Percentiles rank a stretch among this genome's conserved stretches.
Evolutionary conservation across 192 early-diverging fungal genomes (phyloP).

Genomic region (Coemansia asiatica): DNA sequence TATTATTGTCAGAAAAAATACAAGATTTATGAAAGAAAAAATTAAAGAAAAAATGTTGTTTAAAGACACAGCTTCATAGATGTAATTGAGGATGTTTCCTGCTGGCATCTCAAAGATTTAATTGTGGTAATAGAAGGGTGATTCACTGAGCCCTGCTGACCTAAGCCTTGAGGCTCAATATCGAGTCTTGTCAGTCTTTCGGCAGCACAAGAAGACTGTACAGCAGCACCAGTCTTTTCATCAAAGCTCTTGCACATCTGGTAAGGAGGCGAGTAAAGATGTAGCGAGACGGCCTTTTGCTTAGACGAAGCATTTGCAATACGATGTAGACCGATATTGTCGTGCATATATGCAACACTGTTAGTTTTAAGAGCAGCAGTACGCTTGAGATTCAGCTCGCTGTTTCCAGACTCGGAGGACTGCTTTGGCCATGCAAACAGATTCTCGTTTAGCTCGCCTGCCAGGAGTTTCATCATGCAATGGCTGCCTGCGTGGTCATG

Average conservation of each 20-base stretch:
- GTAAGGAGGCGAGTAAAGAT: constrained; percentile 89
- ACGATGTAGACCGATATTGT: constrained; percentile 86
- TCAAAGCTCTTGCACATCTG: constrained; percentile 82
- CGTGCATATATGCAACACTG: constrained; percentile 85
- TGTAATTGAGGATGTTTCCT: constrained; percentile 7
- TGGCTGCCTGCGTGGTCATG: constrained; percentile 89
- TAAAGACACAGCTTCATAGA: constrained; percentile 6
- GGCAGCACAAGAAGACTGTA: constrained; percentile 26
- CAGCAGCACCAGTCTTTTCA: constrained; percentile 62
- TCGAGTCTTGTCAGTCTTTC: constrained; percentile 16
- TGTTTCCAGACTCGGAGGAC: constrained; percentile 2
- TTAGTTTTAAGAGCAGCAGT: constrained; percentile 53
- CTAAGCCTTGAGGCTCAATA: neutral
- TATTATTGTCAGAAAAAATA: neutral
- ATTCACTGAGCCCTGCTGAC: neutral
- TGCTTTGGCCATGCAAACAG: constrained; percentile 72
- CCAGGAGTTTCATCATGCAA: constrained; percentile 90
- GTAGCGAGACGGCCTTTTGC: constrained; percentile 74
- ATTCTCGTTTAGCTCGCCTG: constrained; percentile 76
- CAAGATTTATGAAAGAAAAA: neutral
- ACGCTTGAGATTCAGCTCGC: constrained; percentile 45
- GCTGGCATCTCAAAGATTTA: constrained; percentile 2
- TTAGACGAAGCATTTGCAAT: constrained; percentile 65
- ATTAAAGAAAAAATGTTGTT: constrained; percentile 1
- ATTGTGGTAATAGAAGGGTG: neutral